These are phyloP conservation scores for Fusarium verrucosum DNA, from an alignment of 2,329 filamentous ascomycete species.

Conservation along the genomic window DNA sequence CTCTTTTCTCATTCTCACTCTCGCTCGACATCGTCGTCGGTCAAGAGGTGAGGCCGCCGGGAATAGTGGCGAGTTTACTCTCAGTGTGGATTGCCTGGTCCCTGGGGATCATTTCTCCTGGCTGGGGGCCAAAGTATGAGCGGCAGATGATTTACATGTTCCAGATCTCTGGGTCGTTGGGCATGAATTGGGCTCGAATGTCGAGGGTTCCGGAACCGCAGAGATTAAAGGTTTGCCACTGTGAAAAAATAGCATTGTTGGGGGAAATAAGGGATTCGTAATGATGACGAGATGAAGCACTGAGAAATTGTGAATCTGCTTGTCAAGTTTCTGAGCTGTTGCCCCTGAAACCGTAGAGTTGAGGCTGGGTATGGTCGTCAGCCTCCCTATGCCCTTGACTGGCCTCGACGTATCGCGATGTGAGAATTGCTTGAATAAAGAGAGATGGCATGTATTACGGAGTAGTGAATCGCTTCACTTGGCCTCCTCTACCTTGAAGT, in stretches of 20 bases:
- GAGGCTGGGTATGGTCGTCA: background rate
- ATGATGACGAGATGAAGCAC: background rate
- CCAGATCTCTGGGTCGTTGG: conserved; percentile 34
- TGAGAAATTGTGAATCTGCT: background rate
- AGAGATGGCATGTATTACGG: conserved; percentile 22
- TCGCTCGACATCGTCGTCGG: background rate
- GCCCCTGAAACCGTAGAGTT: conserved; percentile 7
- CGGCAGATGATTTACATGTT: conserved; percentile 14
- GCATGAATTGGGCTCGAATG: conserved; percentile 22
- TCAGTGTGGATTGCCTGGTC: background rate
- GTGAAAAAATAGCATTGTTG: background rate
- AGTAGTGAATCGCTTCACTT: conserved; percentile 26
- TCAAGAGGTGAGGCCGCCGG: background rate
- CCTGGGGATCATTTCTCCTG: conserved; percentile 32
- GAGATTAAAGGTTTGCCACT: background rate
- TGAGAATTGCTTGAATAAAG: background rate
- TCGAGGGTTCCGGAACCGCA: background rate
- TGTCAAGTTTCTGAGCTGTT: background rate
- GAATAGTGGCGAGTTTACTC: conserved; percentile 5
- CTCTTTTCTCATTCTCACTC: conserved; percentile 10
- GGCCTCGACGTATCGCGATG: background rate
- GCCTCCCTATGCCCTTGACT: background rate
- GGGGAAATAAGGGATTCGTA: background rate
- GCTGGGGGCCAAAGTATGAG: conserved; percentile 23
- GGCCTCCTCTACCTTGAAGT: background rate